Conservation (phyloP, 139 green algal species). For the Pleodorina starrii region DNA sequence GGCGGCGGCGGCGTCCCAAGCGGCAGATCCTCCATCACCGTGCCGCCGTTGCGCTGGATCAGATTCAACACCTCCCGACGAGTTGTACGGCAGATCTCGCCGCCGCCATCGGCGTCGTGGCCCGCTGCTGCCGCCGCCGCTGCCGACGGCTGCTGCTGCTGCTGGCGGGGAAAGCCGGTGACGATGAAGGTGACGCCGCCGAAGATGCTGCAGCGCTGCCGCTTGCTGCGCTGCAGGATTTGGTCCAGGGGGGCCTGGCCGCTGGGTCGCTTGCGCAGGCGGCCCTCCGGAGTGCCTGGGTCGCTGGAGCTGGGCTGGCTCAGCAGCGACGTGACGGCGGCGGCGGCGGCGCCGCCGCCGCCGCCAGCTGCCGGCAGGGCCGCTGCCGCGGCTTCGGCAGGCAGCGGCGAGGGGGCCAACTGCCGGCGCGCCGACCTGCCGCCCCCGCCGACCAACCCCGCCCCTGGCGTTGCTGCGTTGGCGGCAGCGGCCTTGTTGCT, state of each 20-base stretch:
- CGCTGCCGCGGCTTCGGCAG: not conserved
- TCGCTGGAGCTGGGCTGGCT: conserved; percentile 31
- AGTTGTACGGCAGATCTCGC: not conserved
- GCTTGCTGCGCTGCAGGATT: conserved; percentile 26
- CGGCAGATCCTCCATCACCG: conserved; percentile 41
- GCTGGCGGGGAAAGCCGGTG: conserved; percentile 17
- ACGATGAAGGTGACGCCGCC: conserved; percentile 39
- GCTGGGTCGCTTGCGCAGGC: conserved; percentile 28
- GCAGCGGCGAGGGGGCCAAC: not conserved
- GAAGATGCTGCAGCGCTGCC: conserved; percentile 32
- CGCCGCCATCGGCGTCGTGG: not conserved
- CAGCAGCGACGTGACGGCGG: not conserved
- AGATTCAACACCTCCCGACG: conserved; percentile 25
- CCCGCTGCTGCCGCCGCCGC: not conserved
- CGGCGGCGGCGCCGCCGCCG: not conserved
- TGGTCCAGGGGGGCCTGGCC: not conserved
- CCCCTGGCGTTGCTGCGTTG: not conserved
- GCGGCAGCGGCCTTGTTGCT: not conserved
- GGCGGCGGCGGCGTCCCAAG: not conserved
- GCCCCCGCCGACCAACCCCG: too few relatives aligned
- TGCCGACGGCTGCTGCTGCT: not conserved
- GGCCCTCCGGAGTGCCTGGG: conserved; percentile 17
- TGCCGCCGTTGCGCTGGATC: conserved; percentile 32
- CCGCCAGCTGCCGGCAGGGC: too few relatives aligned
- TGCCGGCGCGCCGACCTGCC: not conserved